Evolutionary conservation across 2,329 filamentous ascomycete species (phyloP).

Genomic region (Trichoderma lentiforme): DNA sequence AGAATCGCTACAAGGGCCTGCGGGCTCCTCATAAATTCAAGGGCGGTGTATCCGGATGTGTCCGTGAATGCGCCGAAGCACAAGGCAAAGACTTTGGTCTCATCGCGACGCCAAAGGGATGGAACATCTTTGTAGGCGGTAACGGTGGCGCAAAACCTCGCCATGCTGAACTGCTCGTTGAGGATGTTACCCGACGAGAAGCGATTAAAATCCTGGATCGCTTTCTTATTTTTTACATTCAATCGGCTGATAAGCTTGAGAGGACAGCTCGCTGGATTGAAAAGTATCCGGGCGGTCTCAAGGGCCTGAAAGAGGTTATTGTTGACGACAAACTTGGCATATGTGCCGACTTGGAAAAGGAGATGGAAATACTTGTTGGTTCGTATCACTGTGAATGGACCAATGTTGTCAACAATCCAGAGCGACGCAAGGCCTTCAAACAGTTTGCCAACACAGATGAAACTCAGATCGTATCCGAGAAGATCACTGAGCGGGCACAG

Average conservation of each 20-base stretch:
- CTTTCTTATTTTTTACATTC: constrained; percentile 91
- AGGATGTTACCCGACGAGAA: constrained; percentile 79
- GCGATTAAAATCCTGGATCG: constrained; percentile 82
- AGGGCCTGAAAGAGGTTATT: constrained; percentile 78
- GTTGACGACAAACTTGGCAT: constrained; percentile 85
- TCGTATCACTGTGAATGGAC: constrained; percentile 92
- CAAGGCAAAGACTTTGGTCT: constrained; percentile 93
- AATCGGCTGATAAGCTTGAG: constrained; percentile 86
- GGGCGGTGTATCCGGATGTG: constrained; percentile 83
- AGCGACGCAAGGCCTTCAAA: constrained; percentile 65
- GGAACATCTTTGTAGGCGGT: constrained; percentile 87
- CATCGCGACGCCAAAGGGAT: constrained; percentile 88
- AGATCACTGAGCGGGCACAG: constrained; percentile 70
- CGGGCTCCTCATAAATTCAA: constrained; percentile 89
- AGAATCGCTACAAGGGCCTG: constrained; percentile 90
- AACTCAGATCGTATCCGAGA: constrained; percentile 65
- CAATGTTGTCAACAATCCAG: constrained; percentile 69
- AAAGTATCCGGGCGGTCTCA: constrained; percentile 75
- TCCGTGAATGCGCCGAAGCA: constrained; percentile 89
- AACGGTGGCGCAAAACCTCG: constrained; percentile 84
- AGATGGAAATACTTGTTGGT: constrained; percentile 83
- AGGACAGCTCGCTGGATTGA: constrained; percentile 88
- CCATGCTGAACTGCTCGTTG: constrained; percentile 79
- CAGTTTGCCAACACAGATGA: constrained; percentile 84
- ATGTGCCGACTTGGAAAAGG: constrained; percentile 74